Evolutionary conservation across 495 filamentous ascomycete genomes (phyloP).

Genomic region (Talaromyces nanjingensis): DNA sequence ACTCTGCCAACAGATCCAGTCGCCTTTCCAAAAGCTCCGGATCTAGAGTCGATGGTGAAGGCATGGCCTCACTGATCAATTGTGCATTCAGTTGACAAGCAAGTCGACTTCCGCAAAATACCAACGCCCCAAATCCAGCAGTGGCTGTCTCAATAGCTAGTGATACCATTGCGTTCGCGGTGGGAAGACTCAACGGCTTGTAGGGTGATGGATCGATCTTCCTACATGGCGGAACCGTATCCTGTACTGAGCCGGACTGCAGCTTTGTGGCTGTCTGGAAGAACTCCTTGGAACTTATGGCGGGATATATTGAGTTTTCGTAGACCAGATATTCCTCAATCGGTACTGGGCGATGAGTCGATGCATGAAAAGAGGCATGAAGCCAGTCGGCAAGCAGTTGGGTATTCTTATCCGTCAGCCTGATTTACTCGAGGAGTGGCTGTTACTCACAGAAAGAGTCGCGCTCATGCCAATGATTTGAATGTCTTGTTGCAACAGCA

Average conservation of each 20-base stretch:
- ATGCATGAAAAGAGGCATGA: conserved; percentile 63
- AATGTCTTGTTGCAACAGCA: conserved; percentile 59
- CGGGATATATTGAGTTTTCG: conserved; percentile 62
- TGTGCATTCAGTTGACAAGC: conserved; percentile 58
- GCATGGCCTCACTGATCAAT: conserved; percentile 58
- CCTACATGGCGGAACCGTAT: conserved; percentile 37
- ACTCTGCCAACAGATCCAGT: conserved; percentile 58
- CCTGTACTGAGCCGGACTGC: conserved; percentile 25
- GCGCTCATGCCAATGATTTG: conserved; percentile 84
- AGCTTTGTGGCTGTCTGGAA: conserved; percentile 55
- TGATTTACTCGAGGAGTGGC: background rate
- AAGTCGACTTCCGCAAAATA: conserved; percentile 69
- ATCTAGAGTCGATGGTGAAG: conserved; percentile 32
- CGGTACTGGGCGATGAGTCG: conserved; percentile 66
- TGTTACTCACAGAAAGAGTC: conserved; percentile 53
- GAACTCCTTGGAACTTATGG: conserved; percentile 53
- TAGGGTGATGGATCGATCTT: conserved; percentile 46
- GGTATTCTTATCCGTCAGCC: conserved; percentile 49
- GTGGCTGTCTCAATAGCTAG: conserved; percentile 59
- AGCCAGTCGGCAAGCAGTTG: conserved; percentile 65
- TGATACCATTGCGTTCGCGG: conserved; percentile 63
- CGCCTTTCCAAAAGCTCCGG: conserved; percentile 48
- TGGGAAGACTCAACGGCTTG: conserved; percentile 55
- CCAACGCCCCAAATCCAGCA: conserved; percentile 63
- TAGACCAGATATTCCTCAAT: conserved; percentile 73